These are phyloP conservation scores for Leishmania martiniquensis DNA, from an alignment of 208 protist species.

Conservation along the genomic window DNA sequence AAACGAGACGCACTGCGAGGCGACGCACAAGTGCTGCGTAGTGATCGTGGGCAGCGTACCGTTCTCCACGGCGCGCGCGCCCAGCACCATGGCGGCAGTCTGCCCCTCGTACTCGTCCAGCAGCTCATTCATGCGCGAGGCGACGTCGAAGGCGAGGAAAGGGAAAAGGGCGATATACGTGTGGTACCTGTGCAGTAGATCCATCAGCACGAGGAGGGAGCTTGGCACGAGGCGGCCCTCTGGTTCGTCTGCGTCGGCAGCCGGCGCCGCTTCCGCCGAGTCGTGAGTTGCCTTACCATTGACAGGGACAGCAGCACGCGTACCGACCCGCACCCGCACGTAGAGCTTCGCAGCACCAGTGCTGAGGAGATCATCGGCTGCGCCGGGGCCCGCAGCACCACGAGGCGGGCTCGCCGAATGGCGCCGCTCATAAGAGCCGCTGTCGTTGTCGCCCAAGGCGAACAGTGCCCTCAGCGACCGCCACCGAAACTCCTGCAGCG, in stretches of 20 bases:
- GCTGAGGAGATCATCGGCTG: slow-evolving; percentile 22
- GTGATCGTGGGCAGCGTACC: slow-evolving; percentile 85
- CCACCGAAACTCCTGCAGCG: slow-evolving; percentile 39
- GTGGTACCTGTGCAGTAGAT: slow-evolving; percentile 81
- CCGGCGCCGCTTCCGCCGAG: background rate
- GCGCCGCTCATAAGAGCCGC: background rate
- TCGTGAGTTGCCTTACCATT: background rate
- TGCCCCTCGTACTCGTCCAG: slow-evolving; percentile 79
- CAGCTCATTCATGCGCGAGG: slow-evolving; percentile 75
- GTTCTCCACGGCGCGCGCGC: slow-evolving; percentile 79
- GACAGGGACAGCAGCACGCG: background rate
- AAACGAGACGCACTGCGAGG: slow-evolving; percentile 83
- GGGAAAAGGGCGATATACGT: slow-evolving; percentile 74
- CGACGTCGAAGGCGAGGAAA: slow-evolving; percentile 84
- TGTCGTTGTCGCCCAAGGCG: slow-evolving; percentile 7
- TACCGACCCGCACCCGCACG: slow-evolving; percentile 26
- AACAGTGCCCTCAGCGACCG: slow-evolving; percentile 20
- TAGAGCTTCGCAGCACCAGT: slow-evolving; percentile 42
- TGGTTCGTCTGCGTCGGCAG: slow-evolving; percentile 28
- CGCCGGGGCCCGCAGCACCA: background rate
- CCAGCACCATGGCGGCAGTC: slow-evolving; percentile 75
- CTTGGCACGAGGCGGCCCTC: slow-evolving; percentile 72
- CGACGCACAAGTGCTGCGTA: slow-evolving; percentile 76
- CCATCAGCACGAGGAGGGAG: slow-evolving; percentile 75
- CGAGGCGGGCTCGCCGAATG: slow-evolving; percentile 16